Conservation (phyloP, 257 asterid genomes). For the Plantago elongata region DNA sequence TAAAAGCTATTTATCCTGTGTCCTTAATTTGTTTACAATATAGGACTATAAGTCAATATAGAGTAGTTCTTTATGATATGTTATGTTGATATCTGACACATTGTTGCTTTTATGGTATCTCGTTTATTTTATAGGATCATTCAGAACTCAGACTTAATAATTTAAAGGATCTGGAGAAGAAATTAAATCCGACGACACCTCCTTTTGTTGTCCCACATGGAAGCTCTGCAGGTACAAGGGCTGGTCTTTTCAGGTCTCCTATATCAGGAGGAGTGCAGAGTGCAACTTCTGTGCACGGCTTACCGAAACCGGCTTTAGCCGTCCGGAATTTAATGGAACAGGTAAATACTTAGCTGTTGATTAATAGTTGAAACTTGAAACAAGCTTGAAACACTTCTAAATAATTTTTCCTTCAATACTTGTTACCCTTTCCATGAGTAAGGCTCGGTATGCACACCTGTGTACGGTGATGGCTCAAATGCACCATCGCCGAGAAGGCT, state of each 20-base stretch:
- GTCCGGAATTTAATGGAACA: constrained; percentile 98
- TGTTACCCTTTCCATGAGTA: constrained; percentile 22
- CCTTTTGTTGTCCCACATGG: constrained; percentile 41
- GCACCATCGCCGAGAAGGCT: constrained; percentile 97
- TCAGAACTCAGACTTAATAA: no score
- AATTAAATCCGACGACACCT: no score
- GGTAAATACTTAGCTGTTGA: constrained; percentile 30
- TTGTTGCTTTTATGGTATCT: no score
- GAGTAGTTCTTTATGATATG: no score
- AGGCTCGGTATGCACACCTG: constrained; percentile 98
- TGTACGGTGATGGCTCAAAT: constrained; percentile 93
- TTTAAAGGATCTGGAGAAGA: no score
- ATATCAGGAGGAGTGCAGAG: constrained; percentile 99
- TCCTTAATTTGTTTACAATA: no score
- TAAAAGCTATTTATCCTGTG: no score
- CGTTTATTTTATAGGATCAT: no score
- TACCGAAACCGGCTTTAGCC: constrained; percentile 93
- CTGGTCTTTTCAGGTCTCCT: constrained; percentile 96
- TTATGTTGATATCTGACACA: no score
- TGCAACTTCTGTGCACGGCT: constrained; percentile 95
- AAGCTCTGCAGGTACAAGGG: constrained; percentile 69
- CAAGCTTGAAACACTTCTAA: constrained; percentile 17
- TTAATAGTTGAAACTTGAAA: neutral
- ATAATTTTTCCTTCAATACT: constrained; percentile 8
- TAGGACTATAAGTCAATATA: no score